Evolutionary conservation across 2,329 filamentous ascomycete species (phyloP).

Genomic region (Beauveria sp.): DNA sequence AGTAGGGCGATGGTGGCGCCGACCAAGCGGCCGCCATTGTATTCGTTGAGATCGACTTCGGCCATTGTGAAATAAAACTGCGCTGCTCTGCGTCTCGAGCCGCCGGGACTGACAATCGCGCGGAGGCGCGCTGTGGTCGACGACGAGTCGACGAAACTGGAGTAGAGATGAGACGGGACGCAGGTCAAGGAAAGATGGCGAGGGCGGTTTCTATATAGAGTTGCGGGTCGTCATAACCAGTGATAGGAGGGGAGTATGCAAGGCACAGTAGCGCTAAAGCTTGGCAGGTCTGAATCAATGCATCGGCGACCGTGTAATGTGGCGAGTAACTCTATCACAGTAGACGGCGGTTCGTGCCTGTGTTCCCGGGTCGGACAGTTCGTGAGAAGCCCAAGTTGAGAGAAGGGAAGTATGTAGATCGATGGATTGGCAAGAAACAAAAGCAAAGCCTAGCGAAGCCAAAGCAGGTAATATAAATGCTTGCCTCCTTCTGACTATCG

Average conservation of each 20-base stretch:
- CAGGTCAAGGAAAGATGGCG: not conserved
- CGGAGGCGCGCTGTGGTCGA: not conserved
- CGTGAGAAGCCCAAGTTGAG: not conserved
- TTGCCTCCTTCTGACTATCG: not conserved
- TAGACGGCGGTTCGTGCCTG: not conserved
- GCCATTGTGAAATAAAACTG: conserved; percentile 11
- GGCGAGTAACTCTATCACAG: conserved; percentile 2
- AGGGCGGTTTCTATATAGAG: conserved; percentile 6
- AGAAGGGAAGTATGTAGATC: not conserved
- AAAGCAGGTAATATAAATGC: not conserved
- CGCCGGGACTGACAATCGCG: not conserved
- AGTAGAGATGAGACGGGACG: not conserved
- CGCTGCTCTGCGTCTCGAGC: not conserved
- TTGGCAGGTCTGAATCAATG: conserved; percentile 8
- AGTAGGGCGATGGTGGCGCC: conserved; percentile 30
- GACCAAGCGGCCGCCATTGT: conserved; percentile 32
- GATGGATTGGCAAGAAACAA: not conserved
- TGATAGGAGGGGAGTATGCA: not conserved
- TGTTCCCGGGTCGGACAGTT: not conserved
- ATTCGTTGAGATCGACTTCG: conserved; percentile 27
- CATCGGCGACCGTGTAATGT: conserved; percentile 2
- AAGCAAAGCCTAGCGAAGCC: not conserved
- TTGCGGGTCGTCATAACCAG: conserved; percentile 7
- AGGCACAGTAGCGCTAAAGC: not conserved
- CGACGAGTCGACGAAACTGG: not conserved